Conservation (phyloP, 108 stramenopile species). For the Skeletonema marinoi region DNA sequence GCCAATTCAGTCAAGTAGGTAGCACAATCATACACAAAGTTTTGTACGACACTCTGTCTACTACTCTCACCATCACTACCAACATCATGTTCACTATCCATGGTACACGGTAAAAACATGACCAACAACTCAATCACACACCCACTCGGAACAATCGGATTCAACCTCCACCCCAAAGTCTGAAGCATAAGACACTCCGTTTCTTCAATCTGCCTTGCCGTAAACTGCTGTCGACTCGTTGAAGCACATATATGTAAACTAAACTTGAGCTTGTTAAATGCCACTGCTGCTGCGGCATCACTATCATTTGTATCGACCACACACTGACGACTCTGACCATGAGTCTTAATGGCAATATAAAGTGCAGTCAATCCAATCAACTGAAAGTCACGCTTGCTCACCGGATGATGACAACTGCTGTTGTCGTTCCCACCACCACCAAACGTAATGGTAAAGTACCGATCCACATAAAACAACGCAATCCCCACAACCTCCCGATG, state of each 20-base stretch:
- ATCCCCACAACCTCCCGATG: slow-evolving; percentile 75
- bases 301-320: background rate
- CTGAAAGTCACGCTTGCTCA: slow-evolving; percentile 50
- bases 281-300: background rate
- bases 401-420: background rate
- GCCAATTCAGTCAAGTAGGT: slow-evolving; percentile 77
- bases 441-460: slow-evolving; percentile 43
- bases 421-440: background rate
- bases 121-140: slow-evolving; percentile 32
- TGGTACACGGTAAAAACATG: slow-evolving; percentile 3
- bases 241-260: slow-evolving; percentile 36
- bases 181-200: slow-evolving; percentile 19
- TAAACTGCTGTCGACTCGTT: slow-evolving; percentile 43
- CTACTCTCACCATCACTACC: background rate
- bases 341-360: slow-evolving; percentile 76
- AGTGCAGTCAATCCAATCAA: slow-evolving; percentile 79
- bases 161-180: slow-evolving; percentile 38
- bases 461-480: slow-evolving; percentile 79
- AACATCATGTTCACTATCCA: background rate
- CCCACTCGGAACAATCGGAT: slow-evolving; percentile 45
- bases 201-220: slow-evolving; percentile 20
- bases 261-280: slow-evolving; percentile 30
- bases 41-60: background rate
- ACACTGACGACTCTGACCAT: slow-evolving; percentile 46
- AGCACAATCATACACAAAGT: slow-evolving; percentile 43